Evolutionary conservation across 768 basidiomycete genomes (phyloP).

Genomic region (Rhizopogon vinicolor): DNA sequence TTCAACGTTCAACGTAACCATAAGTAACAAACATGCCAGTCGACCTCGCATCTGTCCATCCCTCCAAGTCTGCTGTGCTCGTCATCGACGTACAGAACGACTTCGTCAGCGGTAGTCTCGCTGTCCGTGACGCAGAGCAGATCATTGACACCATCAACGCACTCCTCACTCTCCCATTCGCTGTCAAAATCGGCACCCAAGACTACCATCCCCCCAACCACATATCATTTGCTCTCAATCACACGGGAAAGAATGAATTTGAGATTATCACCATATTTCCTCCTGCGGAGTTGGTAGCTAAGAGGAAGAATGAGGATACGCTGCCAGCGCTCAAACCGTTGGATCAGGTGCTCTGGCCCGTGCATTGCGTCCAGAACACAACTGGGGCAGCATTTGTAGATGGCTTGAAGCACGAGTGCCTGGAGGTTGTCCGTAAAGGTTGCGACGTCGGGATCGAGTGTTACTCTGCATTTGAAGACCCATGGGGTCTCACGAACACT

Average conservation of each 20-base stretch:
- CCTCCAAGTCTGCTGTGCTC: constrained; percentile 43
- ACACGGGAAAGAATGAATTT: constrained; percentile 37
- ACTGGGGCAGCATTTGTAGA: constrained; percentile 58
- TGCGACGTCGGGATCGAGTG: constrained; percentile 58
- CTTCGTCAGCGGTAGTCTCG: constrained; percentile 72
- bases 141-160: constrained; percentile 53
- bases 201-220: constrained; percentile 61
- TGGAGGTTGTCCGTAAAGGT: constrained; percentile 51
- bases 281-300: constrained; percentile 27
- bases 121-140: constrained; percentile 55
- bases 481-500: constrained; percentile 44
- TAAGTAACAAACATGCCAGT: background rate
- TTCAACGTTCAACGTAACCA: background rate
- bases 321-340: constrained; percentile 12
- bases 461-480: constrained; percentile 76
- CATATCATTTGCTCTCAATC: constrained; percentile 62
- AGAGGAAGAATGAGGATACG: constrained; percentile 21
- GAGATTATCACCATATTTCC: constrained; percentile 34
- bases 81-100: constrained; percentile 84
- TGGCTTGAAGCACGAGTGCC: constrained; percentile 39
- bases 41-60: background rate
- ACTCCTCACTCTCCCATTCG: constrained; percentile 57
- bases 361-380: constrained; percentile 65
- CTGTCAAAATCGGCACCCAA: constrained; percentile 46
- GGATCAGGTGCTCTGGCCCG: constrained; percentile 72